Evolutionary conservation across 2,329 filamentous ascomycete genomes (phyloP), one percentile per base, ranked within the genome.

Genomic region (Aspergillus ochraceus): DNA sequence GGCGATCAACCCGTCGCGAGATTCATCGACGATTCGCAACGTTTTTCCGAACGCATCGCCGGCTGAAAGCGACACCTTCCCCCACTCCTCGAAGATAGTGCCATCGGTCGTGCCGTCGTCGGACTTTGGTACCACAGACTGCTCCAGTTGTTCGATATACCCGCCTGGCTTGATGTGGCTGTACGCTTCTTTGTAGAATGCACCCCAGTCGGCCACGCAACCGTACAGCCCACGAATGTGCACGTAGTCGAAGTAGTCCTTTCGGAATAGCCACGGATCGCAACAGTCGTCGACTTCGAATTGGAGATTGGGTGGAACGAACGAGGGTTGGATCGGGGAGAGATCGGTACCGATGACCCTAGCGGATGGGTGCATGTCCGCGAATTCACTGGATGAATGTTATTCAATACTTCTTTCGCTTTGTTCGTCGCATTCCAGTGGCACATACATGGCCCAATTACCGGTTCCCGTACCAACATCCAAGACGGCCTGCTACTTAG

Each of bases 301-400:
- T 36, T 71, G 64, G 61, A 75, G 77, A 61, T 82, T 83, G 2
- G 77, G 75, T 1, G 80, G 80, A 1, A 81, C 77, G 26, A 72
- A 79, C 52, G 71, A 66, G 2, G 80, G 81, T 61, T 83, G 81
- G 52, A 83, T 83, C 24, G 81, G 80, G 1, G 77, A 80, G 51
- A 83, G 75, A 64, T 83, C 81, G 14, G 76, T 78, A 29, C 81
- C 82, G 2, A 76, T 76, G 50, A 84, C 76, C 39, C 73, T 68
- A 24, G 80, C 78, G 24, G 68, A 69, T 11, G 76, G 75, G 57
- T 76, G 70, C 59, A 76, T 55, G 66, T 79, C 64, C 55, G 71
- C 73, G 57, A 74, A 66, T 51, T 70, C 69, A n/a, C 67, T 72
- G 58, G 32, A 17, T 36, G 11, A 14, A 5, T 12, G 4, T 36